These are phyloP conservation scores for Tetrahymena borealis DNA, from an alignment of 73 alveolate species.

Conservation along the genomic window DNA sequence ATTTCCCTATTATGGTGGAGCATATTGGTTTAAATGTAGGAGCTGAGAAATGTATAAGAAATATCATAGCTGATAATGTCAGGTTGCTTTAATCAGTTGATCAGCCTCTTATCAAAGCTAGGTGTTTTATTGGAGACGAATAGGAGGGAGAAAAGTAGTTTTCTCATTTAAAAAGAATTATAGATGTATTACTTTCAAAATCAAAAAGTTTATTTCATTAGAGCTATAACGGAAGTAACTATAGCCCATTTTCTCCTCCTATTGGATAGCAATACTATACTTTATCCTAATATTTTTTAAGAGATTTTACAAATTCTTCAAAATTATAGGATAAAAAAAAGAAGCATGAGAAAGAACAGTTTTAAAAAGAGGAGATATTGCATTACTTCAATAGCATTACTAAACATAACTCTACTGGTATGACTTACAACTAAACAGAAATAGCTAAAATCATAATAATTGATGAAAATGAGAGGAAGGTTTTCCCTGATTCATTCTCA, in stretches of 20 bases:
- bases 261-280: not conserved
- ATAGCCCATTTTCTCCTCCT: not conserved
- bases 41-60: not conserved
- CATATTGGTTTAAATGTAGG: not conserved
- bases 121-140: not conserved
- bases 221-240: not conserved
- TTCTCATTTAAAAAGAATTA: not conserved
- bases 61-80: not conserved
- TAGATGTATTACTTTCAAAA: not conserved
- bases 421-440: not conserved
- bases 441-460: not conserved
- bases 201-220: not conserved
- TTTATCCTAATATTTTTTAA: not conserved
- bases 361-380: not conserved
- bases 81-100: not conserved
- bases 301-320: not conserved
- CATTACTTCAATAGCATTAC: not conserved
- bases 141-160: not conserved
- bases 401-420: not conserved
- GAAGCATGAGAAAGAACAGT: not conserved
- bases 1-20: not conserved
- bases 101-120: not conserved
- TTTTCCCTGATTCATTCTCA: not conserved
- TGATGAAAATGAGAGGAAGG: not conserved
- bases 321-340: not conserved